Base-by-base conservation (phyloP, 2,329 filamentous ascomycete species). In the Allantophomopsis cytisporea region DNA sequence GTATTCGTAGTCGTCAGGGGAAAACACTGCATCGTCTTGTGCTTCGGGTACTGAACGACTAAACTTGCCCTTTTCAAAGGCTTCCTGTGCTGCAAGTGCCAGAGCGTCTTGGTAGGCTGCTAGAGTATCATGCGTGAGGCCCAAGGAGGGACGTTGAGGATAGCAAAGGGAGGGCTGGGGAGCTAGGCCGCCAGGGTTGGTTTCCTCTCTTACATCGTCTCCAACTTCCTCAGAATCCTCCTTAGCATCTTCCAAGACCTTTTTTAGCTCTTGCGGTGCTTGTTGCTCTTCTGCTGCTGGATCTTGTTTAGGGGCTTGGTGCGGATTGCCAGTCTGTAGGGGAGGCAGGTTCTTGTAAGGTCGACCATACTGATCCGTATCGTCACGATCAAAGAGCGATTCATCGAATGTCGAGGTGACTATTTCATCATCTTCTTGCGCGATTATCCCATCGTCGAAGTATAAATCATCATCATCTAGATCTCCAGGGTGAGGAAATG, bases 51-150 rank as follows among this genome's bases (percentile, higher is more conserved):
- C 43, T 4, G 50, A 38, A 12, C 84, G 71, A 13, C 73, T 66
- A 49, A 94, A 89, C 41, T 83, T 80, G 2, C 85, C 85, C 31
- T 79, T 80, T 1, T 76, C 76, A 16, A 77, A 81, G 5, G 87
- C 86, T 53, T 80, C 71, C 44, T 81, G 79, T 8, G 86, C 82
- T 6, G 87, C 89, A 36, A 83, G 80, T 2, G 85, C 86, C 4
- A 96, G 67, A 1, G 87, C 86, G 39, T 81, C 81, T 54, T 94
- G 87, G 51, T 95, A 89, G 1, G 76, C 80, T 33, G 76, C 76
- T 15, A 83, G 62, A 41, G 71, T 76, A 30, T 69, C 64, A 50
- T 73, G 66, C 17, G 69, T 71, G 31, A 71, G 52, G 31, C 63
- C 56, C 3, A 28, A 12, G 23, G 23, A 28, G 11, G 23, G 23